Conservation (phyloP, 2,329 filamentous ascomycete species). For the Fusarium nygamai region DNA sequence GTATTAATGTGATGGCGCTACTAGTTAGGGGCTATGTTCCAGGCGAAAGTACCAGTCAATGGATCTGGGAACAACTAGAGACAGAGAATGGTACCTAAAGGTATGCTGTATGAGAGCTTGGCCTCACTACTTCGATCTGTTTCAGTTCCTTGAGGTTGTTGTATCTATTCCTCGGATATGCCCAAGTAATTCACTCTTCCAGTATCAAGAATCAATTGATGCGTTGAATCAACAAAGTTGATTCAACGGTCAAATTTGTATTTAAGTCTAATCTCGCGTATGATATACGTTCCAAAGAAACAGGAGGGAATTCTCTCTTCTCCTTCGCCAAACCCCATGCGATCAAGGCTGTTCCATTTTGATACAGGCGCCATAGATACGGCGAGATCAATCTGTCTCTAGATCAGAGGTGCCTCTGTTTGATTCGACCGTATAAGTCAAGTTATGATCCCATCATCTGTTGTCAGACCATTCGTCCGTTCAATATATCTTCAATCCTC, state of each 20-base stretch:
- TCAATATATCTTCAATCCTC: constrained; percentile 31
- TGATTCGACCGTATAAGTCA: not conserved
- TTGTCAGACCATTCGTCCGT: constrained; percentile 1
- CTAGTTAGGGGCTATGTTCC: not conserved
- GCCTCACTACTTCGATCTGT: not conserved
- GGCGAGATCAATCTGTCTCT: not conserved
- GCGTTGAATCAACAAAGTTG: not conserved
- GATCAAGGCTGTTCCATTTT: not conserved
- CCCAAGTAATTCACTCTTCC: not conserved
- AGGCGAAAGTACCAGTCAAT: not conserved
- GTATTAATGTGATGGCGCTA: not conserved
- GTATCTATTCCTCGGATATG: not conserved
- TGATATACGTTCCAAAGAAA: not conserved
- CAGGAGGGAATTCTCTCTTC: not conserved
- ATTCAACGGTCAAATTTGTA: not conserved
- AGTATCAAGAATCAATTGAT: not conserved
- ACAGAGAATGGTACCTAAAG: not conserved
- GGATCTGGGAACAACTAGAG: not conserved
- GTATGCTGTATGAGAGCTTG: not conserved
- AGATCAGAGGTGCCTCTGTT: not conserved
- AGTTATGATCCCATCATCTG: not conserved
- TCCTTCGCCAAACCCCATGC: not conserved
- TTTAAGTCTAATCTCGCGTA: not conserved
- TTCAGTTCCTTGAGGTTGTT: not conserved
- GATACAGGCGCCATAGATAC: not conserved